phyloP scores from a whole-genome alignment of 148 eudicot genomes.

The Oxyria digyna region DNA sequence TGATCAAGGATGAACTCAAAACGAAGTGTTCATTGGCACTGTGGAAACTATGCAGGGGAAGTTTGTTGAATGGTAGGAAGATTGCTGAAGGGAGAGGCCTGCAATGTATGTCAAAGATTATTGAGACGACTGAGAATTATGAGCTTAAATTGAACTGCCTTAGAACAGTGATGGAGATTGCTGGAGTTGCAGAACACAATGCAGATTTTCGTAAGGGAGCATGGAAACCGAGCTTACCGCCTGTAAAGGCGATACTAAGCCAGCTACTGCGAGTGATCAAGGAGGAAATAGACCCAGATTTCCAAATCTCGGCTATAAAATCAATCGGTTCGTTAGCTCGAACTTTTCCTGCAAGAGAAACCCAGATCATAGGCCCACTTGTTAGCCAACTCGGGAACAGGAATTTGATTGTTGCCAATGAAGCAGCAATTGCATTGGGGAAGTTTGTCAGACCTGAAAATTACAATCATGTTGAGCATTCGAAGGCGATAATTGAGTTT shows the following conservation, averaged over 20 bases:
- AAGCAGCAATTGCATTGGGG: slow-evolving; percentile 48
- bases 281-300: slow-evolving; percentile 24
- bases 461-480: slow-evolving; percentile 48
- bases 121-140: slow-evolving; percentile 49
- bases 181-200: slow-evolving; percentile 57
- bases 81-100: slow-evolving; percentile 72
- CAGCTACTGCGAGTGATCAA: slow-evolving; percentile 57
- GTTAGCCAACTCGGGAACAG: slow-evolving; percentile 42
- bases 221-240: slow-evolving; percentile 56
- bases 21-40: slow-evolving; percentile 42
- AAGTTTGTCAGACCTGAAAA: slow-evolving; percentile 54
- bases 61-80: slow-evolving; percentile 55
- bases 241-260: slow-evolving; percentile 55
- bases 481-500: slow-evolving; percentile 49
- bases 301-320: slow-evolving; percentile 41
- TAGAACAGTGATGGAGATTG: slow-evolving; percentile 62
- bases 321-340: slow-evolving; percentile 62
- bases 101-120: slow-evolving; percentile 53
- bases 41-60: slow-evolving; percentile 46
- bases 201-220: slow-evolving; percentile 53
- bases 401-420: slow-evolving; percentile 36
- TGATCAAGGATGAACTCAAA: slow-evolving; percentile 43
- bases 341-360: slow-evolving; percentile 62
- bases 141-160: slow-evolving; percentile 47
- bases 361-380: slow-evolving; percentile 40